A percentile compares a stretch with the other conserved stretches of the same genome.
Conservation (phyloP, 2,329 filamentous ascomycete genomes). For the Clarireedia monteithiana region DNA sequence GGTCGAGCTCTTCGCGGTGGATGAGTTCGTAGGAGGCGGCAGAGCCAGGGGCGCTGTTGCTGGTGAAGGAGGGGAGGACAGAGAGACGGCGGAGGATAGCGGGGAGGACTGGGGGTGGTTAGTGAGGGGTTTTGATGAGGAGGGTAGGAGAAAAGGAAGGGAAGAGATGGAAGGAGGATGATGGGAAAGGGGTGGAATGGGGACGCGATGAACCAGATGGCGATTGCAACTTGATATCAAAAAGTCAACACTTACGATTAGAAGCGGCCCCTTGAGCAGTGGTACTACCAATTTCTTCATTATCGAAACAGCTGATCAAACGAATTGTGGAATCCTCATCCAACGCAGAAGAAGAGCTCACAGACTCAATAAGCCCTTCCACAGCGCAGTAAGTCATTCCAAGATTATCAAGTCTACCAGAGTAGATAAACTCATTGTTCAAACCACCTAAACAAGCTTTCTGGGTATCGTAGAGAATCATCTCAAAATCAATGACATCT, state of each 20-base stretch:
- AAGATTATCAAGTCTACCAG: conserved; percentile 89
- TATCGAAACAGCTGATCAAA: conserved; percentile 90
- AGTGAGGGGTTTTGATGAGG: too few species aligned
- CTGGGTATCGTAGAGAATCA: conserved; percentile 95
- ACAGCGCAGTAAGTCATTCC: conserved; percentile 94
- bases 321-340: conserved; percentile 76
- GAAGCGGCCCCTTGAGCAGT: conserved; percentile 92
- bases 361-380: conserved; percentile 74
- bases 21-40: conserved; percentile 57
- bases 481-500: conserved; percentile 85
- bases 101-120: conserved; percentile 50
- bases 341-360: conserved; percentile 55
- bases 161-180: too few species aligned
- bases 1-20: conserved; percentile 42
- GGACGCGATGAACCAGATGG: too few species aligned
- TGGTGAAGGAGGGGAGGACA: conserved; percentile 51
- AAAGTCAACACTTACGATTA: conserved; percentile 40
- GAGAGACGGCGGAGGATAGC: conserved; percentile 81
- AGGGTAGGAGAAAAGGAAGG: too few species aligned
- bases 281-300: conserved; percentile 91
- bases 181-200: too few species aligned
- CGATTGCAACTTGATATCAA: too few species aligned
- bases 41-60: conserved; percentile 36
- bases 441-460: conserved; percentile 82
- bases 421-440: conserved; percentile 92